Base-by-base conservation (phyloP, 495 filamentous ascomycete genomes). In the Xylaria castorea region DNA sequence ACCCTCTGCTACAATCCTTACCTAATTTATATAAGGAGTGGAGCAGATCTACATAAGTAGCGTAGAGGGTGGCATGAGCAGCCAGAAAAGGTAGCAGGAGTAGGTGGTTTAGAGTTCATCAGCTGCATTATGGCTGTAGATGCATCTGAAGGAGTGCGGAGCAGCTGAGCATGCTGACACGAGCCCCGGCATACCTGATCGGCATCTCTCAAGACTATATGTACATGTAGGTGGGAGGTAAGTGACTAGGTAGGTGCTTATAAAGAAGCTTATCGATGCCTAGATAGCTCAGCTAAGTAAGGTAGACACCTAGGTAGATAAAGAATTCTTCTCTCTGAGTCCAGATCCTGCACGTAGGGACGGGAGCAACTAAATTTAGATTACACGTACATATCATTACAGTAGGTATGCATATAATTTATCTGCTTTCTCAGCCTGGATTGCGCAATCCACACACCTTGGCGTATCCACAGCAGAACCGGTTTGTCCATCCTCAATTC, bases 91-190 rank as follows among this genome's bases (percentile, higher is more conserved):
- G n/a, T n/a, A n/a, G n/a, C n/a, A n/a, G n/a, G n/a, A n/a, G n/a
- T n/a, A n/a, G n/a, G n/a, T n/a, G n/a, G n/a, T n/a, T n/a, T n/a
- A n/a, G n/a, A n/a, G n/a, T n/a, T 60, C 34, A 22, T 22, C 18
- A 38, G 34, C 58, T 61, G 34, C 16, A 58, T 18, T 18, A 18
- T 61, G 57, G 57, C 22, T 38, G 34, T 40, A 51, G 48, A 58
- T 58, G 25, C 12, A 32, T 22, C 14, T 32, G 53, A 22, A 38
- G 18, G 9, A 9, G 55, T 9, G 55, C 55, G 6, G 55, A 38
- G 34, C 18, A 61, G 58, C 58, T 61, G 20, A 61, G 25, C 18
- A 61, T 38, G 32, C 58, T 61, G 58, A 61, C n/a, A 36, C 11
- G n/a, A n/a, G n/a, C 34, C 11, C 16, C 58, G 32, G 58, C 34